Base-by-base conservation (phyloP, 2,329 filamentous ascomycete genomes). In the Aspergillus chevalieri region DNA sequence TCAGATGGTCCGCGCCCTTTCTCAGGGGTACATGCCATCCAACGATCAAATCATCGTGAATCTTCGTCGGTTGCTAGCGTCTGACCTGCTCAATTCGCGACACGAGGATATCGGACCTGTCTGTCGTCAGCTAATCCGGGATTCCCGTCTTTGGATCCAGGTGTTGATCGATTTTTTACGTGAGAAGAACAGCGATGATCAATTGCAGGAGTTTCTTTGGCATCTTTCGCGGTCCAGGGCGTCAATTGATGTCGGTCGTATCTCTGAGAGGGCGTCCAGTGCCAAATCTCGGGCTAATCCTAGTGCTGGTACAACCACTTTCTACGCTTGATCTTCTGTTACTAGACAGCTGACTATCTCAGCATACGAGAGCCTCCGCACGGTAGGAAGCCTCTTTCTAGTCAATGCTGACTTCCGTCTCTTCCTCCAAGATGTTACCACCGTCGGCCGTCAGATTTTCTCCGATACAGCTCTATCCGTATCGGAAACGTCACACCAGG, bases 171-270 rank as follows among this genome's bases (percentile, higher is more conserved):
- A 89, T n/a, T 71, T 95, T 5, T 66, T 96, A 43, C 77, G 82
- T 48, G 78, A 90, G 68, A 97, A 96, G 74, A 96, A 96, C 67
- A 74, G 77, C 53, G 70, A 81, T 14, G 89, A 97, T 68, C 86
- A 95, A 66, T 81, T 97, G 15, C 92, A 97, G 67, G 89, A 96
- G 61, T 87, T 96, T 55, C 76, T 95, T 36, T 96, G 90, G 90
- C 90, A 85, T 60, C 69, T 95, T 43, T 75, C 83, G 54, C 86
- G 87, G 64, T 84, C 89, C n/a, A 80, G 81, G 30, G 73, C 93
- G 5, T 80, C 80, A 1, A 70, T 92, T 3, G 84, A 91, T 58
- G 75, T 83, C 1, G 76, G 81, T 15, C 79, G 87, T 52, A 72
- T 91, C 42, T 76, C 79, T 2, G 71, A 77, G 36, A 78, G 79